These are phyloP conservation scores for Fistulinella cinereoalba DNA, from an alignment of 1,284 basidiomycete genomes.

Conservation along the genomic window DNA sequence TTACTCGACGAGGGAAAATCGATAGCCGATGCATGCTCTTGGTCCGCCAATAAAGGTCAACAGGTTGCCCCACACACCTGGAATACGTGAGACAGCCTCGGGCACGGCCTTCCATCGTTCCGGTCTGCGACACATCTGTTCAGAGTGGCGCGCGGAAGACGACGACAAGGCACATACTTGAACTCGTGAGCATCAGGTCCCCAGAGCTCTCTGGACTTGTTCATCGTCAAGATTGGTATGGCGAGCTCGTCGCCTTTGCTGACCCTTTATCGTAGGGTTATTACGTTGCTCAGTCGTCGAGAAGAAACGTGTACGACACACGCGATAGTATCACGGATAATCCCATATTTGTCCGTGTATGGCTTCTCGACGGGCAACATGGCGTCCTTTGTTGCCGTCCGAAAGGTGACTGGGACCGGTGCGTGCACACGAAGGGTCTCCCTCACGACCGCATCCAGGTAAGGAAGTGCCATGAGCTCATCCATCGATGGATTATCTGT, in stretches of 20 bases:
- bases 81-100: conserved; percentile 43
- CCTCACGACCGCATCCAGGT: conserved; percentile 61
- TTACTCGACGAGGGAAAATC: conserved; percentile 32
- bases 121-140: conserved; percentile 35
- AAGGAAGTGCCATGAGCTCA: conserved; percentile 54
- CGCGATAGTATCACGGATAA: conserved; percentile 26
- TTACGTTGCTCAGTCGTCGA: neutral
- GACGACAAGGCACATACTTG: conserved; percentile 6
- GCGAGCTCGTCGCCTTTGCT: conserved; percentile 36
- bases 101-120: conserved; percentile 57
- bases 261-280: conserved; percentile 24
- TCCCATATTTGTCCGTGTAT: conserved; percentile 42
- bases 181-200: conserved; percentile 44
- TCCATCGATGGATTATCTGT: conserved; percentile 58
- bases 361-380: conserved; percentile 56
- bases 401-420: conserved; percentile 55
- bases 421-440: conserved; percentile 66
- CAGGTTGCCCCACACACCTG: conserved; percentile 58
- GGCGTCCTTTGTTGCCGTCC: conserved; percentile 53
- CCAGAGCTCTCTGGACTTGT: conserved; percentile 43
- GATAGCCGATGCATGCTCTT: conserved; percentile 65
- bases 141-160: no score
- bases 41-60: conserved; percentile 62
- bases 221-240: conserved; percentile 40
- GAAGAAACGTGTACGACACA: conserved; percentile 2